Evolutionary conservation across 1,139 yeast genomes (phyloP).

Genomic region (Geotrichum siamense): DNA sequence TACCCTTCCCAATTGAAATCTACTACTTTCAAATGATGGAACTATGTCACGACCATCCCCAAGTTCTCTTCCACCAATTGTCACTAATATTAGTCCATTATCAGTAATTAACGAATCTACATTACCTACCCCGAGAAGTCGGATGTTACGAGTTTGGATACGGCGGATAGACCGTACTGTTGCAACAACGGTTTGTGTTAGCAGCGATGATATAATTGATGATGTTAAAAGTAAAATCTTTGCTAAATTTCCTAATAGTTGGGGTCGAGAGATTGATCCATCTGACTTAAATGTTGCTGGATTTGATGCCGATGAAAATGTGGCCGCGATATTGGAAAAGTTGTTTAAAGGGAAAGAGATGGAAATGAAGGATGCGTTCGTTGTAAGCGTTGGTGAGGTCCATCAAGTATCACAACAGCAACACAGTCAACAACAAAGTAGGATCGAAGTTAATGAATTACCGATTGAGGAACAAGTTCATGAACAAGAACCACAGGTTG

Average conservation of each 20-base stretch:
- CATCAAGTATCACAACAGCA: neutral
- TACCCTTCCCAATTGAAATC: too few relatives aligned
- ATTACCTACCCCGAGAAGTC: too few relatives aligned
- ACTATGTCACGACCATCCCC: too few relatives aligned
- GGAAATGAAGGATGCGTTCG: constrained; percentile 59
- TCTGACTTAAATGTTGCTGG: constrained; percentile 41
- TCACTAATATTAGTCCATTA: too few relatives aligned
- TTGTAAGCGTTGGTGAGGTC: constrained; percentile 33
- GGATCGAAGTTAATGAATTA: neutral
- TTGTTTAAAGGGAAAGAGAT: constrained; percentile 52
- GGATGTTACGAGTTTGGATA: constrained; percentile 75
- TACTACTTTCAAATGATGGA: too few relatives aligned
- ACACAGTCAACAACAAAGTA: neutral
- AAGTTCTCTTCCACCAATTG: too few relatives aligned
- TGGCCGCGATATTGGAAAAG: constrained; percentile 53
- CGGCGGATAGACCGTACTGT: constrained; percentile 38
- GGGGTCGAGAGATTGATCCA: constrained; percentile 59
- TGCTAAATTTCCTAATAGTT: constrained; percentile 59
- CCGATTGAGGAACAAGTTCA: neutral
- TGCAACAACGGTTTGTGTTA: constrained; percentile 60
- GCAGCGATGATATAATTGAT: constrained; percentile 49
- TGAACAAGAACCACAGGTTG: neutral
- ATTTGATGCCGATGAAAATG: constrained; percentile 58
- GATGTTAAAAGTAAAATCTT: constrained; percentile 59
- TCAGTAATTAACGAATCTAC: too few relatives aligned